Percentiles rank a stretch among this genome's conserved stretches.
Evolutionary conservation across 345 rosid species (phyloP).

Genomic region (Boechera stricta): DNA sequence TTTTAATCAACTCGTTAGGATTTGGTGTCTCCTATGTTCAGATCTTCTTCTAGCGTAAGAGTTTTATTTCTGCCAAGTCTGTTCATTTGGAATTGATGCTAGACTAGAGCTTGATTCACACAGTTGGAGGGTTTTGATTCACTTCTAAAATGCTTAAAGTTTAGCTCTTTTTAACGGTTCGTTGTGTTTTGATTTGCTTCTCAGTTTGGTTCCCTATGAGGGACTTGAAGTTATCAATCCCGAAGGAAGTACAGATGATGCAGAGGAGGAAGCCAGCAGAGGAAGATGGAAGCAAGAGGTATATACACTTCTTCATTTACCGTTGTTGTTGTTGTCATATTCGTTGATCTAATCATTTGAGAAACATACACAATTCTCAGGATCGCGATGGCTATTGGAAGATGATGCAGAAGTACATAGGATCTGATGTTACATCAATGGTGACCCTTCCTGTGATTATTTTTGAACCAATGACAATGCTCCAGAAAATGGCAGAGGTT

Average conservation of each 20-base stretch:
- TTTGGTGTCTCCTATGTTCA: neutral
- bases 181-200: constrained; percentile 23
- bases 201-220: constrained; percentile 79
- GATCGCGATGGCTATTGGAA: constrained; percentile 95
- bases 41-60: constrained; percentile 5
- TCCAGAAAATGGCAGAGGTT: constrained; percentile 99
- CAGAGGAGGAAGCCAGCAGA: constrained; percentile 88
- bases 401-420: constrained; percentile 96
- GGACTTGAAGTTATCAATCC: constrained; percentile 96
- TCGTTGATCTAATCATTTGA: constrained; percentile 17
- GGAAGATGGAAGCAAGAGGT: constrained; percentile 99
- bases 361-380: constrained; percentile 48
- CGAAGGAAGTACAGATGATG: constrained; percentile 95
- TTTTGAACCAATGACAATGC: constrained; percentile 93
- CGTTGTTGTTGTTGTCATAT: neutral
- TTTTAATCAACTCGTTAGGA: neutral
- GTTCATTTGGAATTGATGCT: neutral
- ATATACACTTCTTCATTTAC: neutral
- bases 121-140: constrained; percentile 1
- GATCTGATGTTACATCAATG: constrained; percentile 94
- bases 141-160: constrained; percentile 18
- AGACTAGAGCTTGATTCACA: constrained; percentile 13
- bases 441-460: constrained; percentile 96
- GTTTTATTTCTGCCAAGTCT: neutral
- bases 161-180: constrained; percentile 12